A percentile compares a stretch with the other conserved stretches of the same genome.
Conservation (phyloP, 2,329 filamentous ascomycete species). For the Chlorencoelia australis region DNA sequence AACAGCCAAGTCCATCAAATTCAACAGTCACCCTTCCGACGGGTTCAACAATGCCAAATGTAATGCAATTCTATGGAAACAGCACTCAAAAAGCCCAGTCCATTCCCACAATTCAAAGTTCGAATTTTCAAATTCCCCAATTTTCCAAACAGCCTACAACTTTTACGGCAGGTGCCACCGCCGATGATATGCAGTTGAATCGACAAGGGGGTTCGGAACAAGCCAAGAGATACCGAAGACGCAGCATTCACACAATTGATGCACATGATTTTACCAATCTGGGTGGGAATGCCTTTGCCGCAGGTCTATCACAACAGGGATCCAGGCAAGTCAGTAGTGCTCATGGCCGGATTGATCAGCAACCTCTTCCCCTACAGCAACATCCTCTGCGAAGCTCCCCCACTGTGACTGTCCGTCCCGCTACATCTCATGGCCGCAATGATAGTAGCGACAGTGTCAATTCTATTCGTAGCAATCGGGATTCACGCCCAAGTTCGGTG, state of each 20-base stretch:
- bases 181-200: conserved; percentile 38
- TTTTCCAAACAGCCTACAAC: conserved; percentile 13
- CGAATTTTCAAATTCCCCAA: conserved; percentile 22
- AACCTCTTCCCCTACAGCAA: conserved; percentile 22
- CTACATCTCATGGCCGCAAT: conserved; percentile 29
- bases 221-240: conserved; percentile 66
- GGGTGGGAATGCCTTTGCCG: conserved; percentile 6
- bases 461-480: conserved; percentile 45
- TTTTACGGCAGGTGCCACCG: conserved; percentile 8
- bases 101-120: conserved; percentile 14
- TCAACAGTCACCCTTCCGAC: too few relatives aligned
- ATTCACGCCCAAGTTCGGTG: conserved; percentile 57
- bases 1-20: conserved; percentile 24
- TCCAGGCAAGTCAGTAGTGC: conserved; percentile 22
- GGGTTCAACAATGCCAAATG: conserved; percentile 45
- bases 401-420: conserved; percentile 17
- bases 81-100: conserved; percentile 23
- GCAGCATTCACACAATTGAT: conserved; percentile 67
- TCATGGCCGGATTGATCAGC: conserved; percentile 24
- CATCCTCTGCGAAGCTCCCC: conserved; percentile 27
- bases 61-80: conserved; percentile 45
- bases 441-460: conserved; percentile 56
- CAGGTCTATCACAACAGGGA: conserved; percentile 19
- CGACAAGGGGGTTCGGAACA: conserved; percentile 51
- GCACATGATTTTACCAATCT: conserved; percentile 16